Conservation (phyloP, 495 filamentous ascomycete species). For the Recurvomyces mirabilis region DNA sequence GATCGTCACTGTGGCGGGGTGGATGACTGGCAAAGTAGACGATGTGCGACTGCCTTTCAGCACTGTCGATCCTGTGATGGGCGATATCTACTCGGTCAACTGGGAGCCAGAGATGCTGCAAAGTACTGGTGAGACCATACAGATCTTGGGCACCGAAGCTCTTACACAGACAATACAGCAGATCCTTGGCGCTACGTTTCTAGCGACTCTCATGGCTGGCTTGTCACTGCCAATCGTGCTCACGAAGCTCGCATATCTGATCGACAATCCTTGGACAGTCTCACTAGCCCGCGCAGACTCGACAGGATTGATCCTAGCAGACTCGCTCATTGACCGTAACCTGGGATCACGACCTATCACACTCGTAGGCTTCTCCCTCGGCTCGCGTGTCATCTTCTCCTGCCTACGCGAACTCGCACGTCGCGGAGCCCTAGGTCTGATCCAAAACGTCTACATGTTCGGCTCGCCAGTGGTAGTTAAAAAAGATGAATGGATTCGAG, state of each 20-base stretch:
- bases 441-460: constrained; percentile 94
- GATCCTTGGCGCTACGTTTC: constrained; percentile 79
- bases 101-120: constrained; percentile 99
- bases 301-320: constrained; percentile 87
- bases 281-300: constrained; percentile 79
- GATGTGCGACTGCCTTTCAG: constrained; percentile 91
- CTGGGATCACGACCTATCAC: constrained; percentile 86
- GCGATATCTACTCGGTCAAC: constrained; percentile 90
- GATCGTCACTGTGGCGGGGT: constrained; percentile 90
- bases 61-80: constrained; percentile 95
- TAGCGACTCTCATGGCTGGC: constrained; percentile 82
- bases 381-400: constrained; percentile 83
- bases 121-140: constrained; percentile 95
- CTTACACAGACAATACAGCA: constrained; percentile 94
- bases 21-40: constrained; percentile 97
- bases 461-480: constrained; percentile 86
- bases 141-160: constrained; percentile 95
- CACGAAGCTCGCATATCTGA: constrained; percentile 89
- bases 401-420: constrained; percentile 79
- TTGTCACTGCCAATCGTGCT: constrained; percentile 87
- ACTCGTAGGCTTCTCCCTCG: constrained; percentile 91
- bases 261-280: constrained; percentile 97
- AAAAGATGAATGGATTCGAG: constrained; percentile 78
- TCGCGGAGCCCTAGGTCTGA: constrained; percentile 76
- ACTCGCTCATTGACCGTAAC: constrained; percentile 86